Conservation (phyloP, 225 moss, liverwort and hornwort genomes). For the Pseudisothecium myosuroides region DNA sequence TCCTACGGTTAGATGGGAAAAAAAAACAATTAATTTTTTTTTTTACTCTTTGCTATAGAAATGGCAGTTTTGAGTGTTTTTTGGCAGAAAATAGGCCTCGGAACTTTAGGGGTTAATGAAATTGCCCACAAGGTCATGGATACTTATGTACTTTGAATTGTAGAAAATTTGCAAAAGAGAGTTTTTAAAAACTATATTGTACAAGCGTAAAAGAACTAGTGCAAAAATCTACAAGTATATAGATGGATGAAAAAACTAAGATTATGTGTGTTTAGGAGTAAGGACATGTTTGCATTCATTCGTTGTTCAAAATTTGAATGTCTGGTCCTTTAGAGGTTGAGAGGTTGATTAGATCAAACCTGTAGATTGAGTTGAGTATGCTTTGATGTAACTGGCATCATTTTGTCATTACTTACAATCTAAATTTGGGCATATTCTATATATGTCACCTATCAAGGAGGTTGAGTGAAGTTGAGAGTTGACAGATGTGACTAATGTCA, state of each 20-base stretch:
- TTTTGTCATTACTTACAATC: not conserved
- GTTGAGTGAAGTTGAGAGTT: not conserved
- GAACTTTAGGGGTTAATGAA: no score
- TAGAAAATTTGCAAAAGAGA: not conserved
- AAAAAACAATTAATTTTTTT: no score
- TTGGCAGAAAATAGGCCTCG: no score
- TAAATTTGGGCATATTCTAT: not conserved
- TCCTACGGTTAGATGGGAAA: no score
- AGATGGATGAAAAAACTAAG: not conserved
- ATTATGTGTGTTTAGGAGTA: rapidly evolving
- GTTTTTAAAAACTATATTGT: not conserved
- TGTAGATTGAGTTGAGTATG: not conserved
- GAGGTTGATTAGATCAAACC: not conserved
- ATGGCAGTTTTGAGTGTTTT: no score
- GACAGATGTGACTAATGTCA: not conserved
- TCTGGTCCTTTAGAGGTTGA: not conserved
- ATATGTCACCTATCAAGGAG: not conserved
- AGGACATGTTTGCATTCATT: not conserved
- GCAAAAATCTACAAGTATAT: not conserved
- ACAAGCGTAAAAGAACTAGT: rapidly evolving
- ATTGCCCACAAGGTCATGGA: no score
- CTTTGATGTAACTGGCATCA: not conserved
- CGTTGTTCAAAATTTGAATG: not conserved
- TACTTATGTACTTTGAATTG: not conserved
- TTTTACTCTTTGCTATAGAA: no score